Evolutionary conservation across 2,329 filamentous ascomycete genomes (phyloP).

Genomic region (Dothideomycetes sp.): DNA sequence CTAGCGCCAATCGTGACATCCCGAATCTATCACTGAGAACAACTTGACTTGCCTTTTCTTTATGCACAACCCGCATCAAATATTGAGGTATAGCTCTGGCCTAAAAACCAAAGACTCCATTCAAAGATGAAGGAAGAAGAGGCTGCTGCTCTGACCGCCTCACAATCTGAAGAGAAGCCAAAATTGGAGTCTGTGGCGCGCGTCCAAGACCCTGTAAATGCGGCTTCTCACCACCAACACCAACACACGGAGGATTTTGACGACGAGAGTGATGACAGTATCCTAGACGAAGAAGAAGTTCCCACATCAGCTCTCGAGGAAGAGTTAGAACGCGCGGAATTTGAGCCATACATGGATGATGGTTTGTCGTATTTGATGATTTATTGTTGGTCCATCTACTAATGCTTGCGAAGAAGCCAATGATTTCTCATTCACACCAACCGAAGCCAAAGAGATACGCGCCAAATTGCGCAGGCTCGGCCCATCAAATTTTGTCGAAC

Average conservation of each 20-base stretch:
- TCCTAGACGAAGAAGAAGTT: background rate
- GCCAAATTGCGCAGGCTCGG: conserved; percentile 60
- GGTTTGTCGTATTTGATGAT: conserved; percentile 3
- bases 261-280: background rate
- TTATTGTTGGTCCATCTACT: background rate
- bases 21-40: conserved; percentile 6
- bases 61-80: conserved; percentile 10
- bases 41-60: conserved; percentile 7
- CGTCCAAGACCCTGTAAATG: conserved; percentile 9
- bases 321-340: conserved; percentile 15
- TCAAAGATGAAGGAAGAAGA: conserved; percentile 2
- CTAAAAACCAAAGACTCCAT: no score
- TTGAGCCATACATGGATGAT: conserved; percentile 13
- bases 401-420: conserved; percentile 2
- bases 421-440: conserved; percentile 12
- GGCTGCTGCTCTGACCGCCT: background rate
- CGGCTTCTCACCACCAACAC: conserved; percentile 2
- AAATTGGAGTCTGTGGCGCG: conserved; percentile 8
- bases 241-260: background rate
- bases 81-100: no score
- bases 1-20: conserved; percentile 6
- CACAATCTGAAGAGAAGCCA: conserved; percentile 6
- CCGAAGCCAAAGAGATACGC: conserved; percentile 14
- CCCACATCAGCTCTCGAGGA: conserved; percentile 8
- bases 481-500: conserved; percentile 65